Percentiles rank a stretch among this genome's conserved stretches.
phyloP scores from a whole-genome alignment of 202 grass and related monocot genomes.

The Saccharum hybrid region DNA sequence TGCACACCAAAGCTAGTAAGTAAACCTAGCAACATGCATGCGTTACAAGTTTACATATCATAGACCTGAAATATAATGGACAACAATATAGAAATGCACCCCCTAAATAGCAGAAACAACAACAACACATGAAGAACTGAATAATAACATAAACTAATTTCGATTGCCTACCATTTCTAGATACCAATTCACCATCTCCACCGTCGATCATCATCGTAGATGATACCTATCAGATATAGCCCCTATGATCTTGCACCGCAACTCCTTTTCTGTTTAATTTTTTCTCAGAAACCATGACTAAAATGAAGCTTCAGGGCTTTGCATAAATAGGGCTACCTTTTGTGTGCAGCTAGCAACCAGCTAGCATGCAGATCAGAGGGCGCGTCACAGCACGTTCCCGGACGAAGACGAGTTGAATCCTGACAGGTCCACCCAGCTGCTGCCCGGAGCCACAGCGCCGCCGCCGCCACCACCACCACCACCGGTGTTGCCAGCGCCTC shows the following conservation, averaged over 20 bases:
- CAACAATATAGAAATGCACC: conserved; percentile 45
- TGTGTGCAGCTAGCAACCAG: conserved; percentile 27
- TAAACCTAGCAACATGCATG: conserved; percentile 44
- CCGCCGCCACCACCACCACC: background rate
- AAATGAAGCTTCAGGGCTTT: conserved; percentile 80
- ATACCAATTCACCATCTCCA: conserved; percentile 9
- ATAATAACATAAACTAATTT: conserved; percentile 33
- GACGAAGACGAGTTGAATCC: conserved; percentile 77
- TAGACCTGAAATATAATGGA: conserved; percentile 40
- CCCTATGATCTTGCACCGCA: conserved; percentile 50
- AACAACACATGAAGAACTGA: conserved; percentile 46
- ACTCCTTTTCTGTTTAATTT: conserved; percentile 49
- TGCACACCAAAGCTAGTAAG: conserved; percentile 38
- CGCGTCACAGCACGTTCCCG: conserved; percentile 64
- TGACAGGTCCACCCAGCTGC: conserved; percentile 50
- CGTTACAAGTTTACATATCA: conserved; percentile 46
- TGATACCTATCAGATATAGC: background rate
- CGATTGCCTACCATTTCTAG: conserved; percentile 41
- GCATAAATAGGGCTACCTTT: conserved; percentile 54
- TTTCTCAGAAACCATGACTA: conserved; percentile 67
- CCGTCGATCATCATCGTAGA: conserved; percentile 1
- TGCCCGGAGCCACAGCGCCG: conserved; percentile 33
- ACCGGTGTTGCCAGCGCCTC: background rate
- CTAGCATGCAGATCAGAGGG: background rate
- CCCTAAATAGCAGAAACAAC: conserved; percentile 42